Percentiles rank a stretch among this genome's conserved stretches.
phyloP scores from a whole-genome alignment of 768 basidiomycete species.

The Tulasnella sp. region DNA sequence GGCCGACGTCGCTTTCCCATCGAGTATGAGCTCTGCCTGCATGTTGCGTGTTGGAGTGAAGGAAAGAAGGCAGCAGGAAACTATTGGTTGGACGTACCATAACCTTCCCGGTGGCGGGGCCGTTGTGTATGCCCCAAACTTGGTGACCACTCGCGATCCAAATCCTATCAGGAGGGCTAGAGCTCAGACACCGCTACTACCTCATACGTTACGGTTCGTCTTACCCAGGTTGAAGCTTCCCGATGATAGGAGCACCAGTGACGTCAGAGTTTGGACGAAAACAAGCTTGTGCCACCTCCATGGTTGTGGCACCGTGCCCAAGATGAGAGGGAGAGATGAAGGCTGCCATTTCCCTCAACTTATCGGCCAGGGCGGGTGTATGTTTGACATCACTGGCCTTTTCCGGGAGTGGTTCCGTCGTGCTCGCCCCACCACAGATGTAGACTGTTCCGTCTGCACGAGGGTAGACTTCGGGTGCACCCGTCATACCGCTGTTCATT shows the following conservation, averaged over 20 bases:
- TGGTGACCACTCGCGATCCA: conserved; percentile 18
- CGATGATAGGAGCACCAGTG: conserved; percentile 18
- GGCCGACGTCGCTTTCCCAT: conserved; percentile 15
- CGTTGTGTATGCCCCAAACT: conserved; percentile 21
- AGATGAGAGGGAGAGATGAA: conserved; percentile 13
- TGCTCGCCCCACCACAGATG: conserved; percentile 17
- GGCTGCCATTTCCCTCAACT: conserved; percentile 10
- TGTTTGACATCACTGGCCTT: conserved; percentile 22
- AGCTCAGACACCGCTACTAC: background rate
- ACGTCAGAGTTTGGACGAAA: conserved; percentile 17
- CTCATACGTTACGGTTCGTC: background rate
- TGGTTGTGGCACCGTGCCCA: background rate
- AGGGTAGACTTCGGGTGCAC: conserved; percentile 35
- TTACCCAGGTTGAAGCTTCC: conserved; percentile 18
- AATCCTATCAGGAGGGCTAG: background rate
- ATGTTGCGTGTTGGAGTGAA: background rate
- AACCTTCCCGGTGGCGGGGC: conserved; percentile 33
- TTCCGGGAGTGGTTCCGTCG: conserved; percentile 23
- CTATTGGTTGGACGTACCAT: conserved; percentile 20
- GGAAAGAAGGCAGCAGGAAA: no score
- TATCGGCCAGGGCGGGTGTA: background rate
- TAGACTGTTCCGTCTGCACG: conserved; percentile 27
- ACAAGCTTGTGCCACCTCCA: conserved; percentile 18
- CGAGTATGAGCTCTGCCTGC: conserved; percentile 17
- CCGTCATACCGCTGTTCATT: conserved; percentile 24